A percentile compares a stretch with the other conserved stretches of the same genome.
phyloP scores from a whole-genome alignment of 2,329 filamentous ascomycete species.

The Fonsecaea nubica region DNA sequence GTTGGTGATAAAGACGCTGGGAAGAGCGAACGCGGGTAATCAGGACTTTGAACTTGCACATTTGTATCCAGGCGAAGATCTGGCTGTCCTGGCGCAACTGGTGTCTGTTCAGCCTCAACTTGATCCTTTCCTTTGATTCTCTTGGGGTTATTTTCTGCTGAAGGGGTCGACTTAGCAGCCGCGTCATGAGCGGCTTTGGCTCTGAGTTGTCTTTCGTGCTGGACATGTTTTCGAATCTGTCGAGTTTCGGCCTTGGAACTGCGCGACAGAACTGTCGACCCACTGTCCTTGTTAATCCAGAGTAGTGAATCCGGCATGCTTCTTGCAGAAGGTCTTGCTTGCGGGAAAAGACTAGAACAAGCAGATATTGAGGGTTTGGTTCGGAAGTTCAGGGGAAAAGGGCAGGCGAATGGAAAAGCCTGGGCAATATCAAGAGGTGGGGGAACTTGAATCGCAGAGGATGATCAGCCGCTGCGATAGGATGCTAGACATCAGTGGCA shows the following conservation, averaged over 20 bases:
- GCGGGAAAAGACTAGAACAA: neutral
- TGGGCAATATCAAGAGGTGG: neutral
- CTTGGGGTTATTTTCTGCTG: conserved; percentile 5
- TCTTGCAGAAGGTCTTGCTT: neutral
- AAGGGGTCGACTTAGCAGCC: conserved; percentile 12
- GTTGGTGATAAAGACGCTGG: conserved; percentile 9
- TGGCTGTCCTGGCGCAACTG: conserved; percentile 6
- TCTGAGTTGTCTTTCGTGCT: conserved; percentile 35
- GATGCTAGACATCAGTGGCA: conserved; percentile 6
- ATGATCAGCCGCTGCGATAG: conserved; percentile 16
- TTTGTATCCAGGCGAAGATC: conserved; percentile 34
- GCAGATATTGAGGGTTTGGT: neutral
- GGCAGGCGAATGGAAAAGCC: neutral
- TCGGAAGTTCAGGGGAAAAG: neutral
- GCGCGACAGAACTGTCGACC: conserved; percentile 33
- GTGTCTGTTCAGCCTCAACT: conserved; percentile 8
- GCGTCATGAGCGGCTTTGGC: conserved; percentile 28
- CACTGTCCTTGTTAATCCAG: conserved; percentile 37
- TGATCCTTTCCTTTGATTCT: conserved; percentile 16
- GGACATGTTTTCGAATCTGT: conserved; percentile 38
- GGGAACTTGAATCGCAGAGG: neutral
- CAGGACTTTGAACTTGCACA: conserved; percentile 13
- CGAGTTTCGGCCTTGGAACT: conserved; percentile 38
- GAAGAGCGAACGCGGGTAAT: conserved; percentile 10
- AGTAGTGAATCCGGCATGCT: conserved; percentile 34